phyloP scores from a whole-genome alignment of 768 basidiomycete genomes.

The Hortiboletus campestris region DNA sequence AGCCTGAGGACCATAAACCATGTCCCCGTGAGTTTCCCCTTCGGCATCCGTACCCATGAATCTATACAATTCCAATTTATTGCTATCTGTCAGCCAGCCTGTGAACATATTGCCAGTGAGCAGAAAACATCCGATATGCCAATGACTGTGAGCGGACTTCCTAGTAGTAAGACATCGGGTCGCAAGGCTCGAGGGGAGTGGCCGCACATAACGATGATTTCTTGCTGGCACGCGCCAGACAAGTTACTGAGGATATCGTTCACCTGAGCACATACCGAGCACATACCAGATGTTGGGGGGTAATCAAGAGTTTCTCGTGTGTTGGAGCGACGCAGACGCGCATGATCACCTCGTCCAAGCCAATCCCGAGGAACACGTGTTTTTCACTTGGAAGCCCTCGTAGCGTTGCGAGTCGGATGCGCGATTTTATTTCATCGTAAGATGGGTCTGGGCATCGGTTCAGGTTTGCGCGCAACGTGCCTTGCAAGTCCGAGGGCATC shows the following conservation, averaged over 20 bases:
- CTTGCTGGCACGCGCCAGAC: too few species aligned
- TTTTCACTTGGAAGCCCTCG: conserved; percentile 62
- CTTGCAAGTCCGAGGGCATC: conserved; percentile 35
- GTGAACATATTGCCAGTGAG: too few species aligned
- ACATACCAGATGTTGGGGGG: conserved; percentile 99
- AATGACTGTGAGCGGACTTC: too few species aligned
- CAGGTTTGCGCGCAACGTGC: conserved; percentile 50
- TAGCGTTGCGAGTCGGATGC: conserved; percentile 70
- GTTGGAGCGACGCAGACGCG: conserved; percentile 81
- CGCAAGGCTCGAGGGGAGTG: too few species aligned
- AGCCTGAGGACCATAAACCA: too few species aligned
- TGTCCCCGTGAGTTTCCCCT: too few species aligned
- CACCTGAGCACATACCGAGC: conserved; percentile 88
- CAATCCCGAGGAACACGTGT: conserved; percentile 91
- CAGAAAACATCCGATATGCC: too few species aligned
- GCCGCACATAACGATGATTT: too few species aligned
- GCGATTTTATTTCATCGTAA: conserved; percentile 72
- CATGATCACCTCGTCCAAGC: conserved; percentile 95
- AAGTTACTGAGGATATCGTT: conserved; percentile 80
- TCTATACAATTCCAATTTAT: too few species aligned
- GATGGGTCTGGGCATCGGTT: conserved; percentile 95
- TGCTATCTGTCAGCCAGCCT: too few species aligned
- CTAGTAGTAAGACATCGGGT: too few species aligned
- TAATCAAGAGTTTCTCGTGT: conserved; percentile 79
- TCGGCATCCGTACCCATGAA: too few species aligned